Conservation (phyloP, 768 basidiomycete genomes). For the Gelatoporia subvermispora region DNA sequence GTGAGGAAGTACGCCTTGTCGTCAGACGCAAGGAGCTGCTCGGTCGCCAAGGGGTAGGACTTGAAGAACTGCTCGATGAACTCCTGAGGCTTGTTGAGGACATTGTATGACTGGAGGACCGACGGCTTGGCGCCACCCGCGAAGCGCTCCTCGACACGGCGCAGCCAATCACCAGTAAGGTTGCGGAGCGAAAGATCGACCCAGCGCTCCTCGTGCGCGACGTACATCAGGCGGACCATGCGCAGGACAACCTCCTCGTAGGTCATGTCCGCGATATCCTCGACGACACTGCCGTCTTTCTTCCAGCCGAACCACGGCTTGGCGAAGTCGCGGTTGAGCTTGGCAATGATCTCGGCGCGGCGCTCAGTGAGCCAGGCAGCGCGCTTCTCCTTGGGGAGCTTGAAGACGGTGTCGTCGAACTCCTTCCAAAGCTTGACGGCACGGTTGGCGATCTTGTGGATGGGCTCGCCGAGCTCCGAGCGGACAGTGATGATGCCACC, state of each 20-base stretch:
- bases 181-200: slow-evolving; percentile 89
- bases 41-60: slow-evolving; percentile 73
- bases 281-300: slow-evolving; percentile 81
- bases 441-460: slow-evolving; percentile 97
- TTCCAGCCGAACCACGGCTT: slow-evolving; percentile 98
- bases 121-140: slow-evolving; percentile 84
- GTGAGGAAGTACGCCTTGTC: slow-evolving; percentile 95
- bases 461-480: slow-evolving; percentile 97
- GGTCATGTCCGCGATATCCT: slow-evolving; percentile 93
- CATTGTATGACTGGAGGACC: slow-evolving; percentile 73
- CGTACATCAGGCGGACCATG: slow-evolving; percentile 93
- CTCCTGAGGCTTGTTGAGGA: slow-evolving; percentile 75
- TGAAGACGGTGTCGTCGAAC: slow-evolving; percentile 96
- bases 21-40: slow-evolving; percentile 87
- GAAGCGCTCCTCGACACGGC: slow-evolving; percentile 93
- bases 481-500: slow-evolving; percentile 96
- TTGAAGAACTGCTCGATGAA: slow-evolving; percentile 83
- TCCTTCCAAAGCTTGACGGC: slow-evolving; percentile 98
- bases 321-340: slow-evolving; percentile 91
- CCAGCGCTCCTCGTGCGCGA: slow-evolving; percentile 89
- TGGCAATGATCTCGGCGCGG: slow-evolving; percentile 83
- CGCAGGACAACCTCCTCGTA: slow-evolving; percentile 94
- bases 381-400: slow-evolving; percentile 93
- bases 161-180: slow-evolving; percentile 93
- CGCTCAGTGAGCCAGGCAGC: slow-evolving; percentile 81